Conservation (phyloP, 2,329 filamentous ascomycete genomes). For the Gnomoniopsis smithogilvyi region DNA sequence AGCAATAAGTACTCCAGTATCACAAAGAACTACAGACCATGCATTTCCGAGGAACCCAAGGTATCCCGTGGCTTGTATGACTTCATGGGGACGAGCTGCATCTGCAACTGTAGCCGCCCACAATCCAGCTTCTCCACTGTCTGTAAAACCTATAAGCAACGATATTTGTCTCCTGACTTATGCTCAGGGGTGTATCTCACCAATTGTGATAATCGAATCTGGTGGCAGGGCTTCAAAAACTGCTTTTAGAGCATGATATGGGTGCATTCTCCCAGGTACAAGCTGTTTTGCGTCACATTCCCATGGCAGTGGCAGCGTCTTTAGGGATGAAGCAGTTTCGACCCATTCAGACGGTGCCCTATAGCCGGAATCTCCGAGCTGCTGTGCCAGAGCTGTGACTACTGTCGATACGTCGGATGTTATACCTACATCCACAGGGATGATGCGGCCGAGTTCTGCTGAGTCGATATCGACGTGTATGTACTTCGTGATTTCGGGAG, state of each 20-base stretch:
- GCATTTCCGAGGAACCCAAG: slow-evolving; percentile 44
- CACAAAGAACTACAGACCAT: slow-evolving; percentile 21
- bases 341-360: slow-evolving; percentile 3
- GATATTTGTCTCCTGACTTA: background rate
- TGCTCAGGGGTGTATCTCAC: background rate
- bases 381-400: background rate
- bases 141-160: slow-evolving; percentile 16
- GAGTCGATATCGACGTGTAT: slow-evolving; percentile 9
- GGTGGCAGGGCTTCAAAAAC: slow-evolving; percentile 24
- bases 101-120: slow-evolving; percentile 32
- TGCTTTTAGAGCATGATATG: slow-evolving; percentile 3
- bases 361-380: background rate
- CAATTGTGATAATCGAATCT: slow-evolving; percentile 25
- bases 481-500: background rate
- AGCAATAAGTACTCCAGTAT: background rate
- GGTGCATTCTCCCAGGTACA: slow-evolving; percentile 3
- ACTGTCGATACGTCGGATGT: slow-evolving; percentile 3
- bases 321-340: background rate
- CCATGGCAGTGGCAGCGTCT: slow-evolving; percentile 1
- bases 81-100: slow-evolving; percentile 23
- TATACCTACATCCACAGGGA: slow-evolving; percentile 2
- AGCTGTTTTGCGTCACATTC: background rate
- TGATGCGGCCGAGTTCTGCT: slow-evolving; percentile 1
- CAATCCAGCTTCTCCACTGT: slow-evolving; percentile 36
- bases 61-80: slow-evolving; percentile 31